Conservation (phyloP, 2,329 filamentous ascomycete species). For the Neonectria punicea region DNA sequence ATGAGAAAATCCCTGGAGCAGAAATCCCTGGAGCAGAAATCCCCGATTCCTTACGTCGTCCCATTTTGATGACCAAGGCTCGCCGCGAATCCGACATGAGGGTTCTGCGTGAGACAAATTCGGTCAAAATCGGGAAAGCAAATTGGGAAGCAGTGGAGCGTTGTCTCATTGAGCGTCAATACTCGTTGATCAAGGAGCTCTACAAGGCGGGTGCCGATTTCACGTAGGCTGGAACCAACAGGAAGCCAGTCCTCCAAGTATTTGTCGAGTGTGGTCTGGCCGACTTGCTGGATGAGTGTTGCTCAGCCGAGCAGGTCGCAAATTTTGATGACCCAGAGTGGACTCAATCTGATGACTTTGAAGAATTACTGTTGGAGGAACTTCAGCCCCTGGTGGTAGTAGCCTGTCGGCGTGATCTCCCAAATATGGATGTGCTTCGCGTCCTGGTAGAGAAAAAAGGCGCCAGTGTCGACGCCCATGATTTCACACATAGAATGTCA, state of each 20-base stretch:
- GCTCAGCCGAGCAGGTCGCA: slow-evolving; percentile 13
- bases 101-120: slow-evolving; percentile 8
- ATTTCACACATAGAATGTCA: background rate
- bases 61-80: slow-evolving; percentile 16
- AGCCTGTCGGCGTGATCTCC: slow-evolving; percentile 22
- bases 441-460: slow-evolving; percentile 32
- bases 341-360: background rate
- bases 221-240: background rate
- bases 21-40: slow-evolving; percentile 7
- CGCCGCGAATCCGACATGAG: slow-evolving; percentile 24
- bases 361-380: background rate
- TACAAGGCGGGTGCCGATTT: slow-evolving; percentile 27
- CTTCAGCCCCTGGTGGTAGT: slow-evolving; percentile 7
- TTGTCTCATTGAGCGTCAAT: slow-evolving; percentile 20
- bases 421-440: slow-evolving; percentile 32
- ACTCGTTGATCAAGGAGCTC: slow-evolving; percentile 19
- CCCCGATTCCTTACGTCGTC: background rate
- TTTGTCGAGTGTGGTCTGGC: slow-evolving; percentile 24
- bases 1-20: slow-evolving; percentile 12
- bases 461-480: slow-evolving; percentile 5
- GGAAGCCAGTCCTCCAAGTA: slow-evolving; percentile 8
- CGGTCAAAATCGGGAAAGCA: slow-evolving; percentile 2
- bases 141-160: slow-evolving; percentile 18
- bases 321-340: slow-evolving; percentile 12
- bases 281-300: slow-evolving; percentile 28